Percentiles rank a stretch among this genome's conserved stretches.
phyloP scores from a whole-genome alignment of 148 eudicot genomes.

The Rhododendron henanense region DNA sequence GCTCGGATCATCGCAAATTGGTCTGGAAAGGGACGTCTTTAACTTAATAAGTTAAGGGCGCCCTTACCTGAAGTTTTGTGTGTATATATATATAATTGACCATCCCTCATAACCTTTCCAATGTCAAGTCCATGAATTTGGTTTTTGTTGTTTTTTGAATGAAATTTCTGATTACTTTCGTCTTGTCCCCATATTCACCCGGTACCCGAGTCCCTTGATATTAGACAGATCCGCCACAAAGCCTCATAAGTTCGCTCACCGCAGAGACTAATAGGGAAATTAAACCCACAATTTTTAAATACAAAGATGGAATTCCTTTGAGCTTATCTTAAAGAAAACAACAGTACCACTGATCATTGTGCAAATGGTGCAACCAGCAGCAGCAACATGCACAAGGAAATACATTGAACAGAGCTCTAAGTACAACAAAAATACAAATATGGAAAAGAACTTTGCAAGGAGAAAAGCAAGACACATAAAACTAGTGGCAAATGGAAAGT shows the following conservation, averaged over 20 bases:
- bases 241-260: not conserved
- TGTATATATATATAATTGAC: not conserved
- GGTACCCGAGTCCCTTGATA: not conserved
- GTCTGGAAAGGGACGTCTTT: too few relatives aligned
- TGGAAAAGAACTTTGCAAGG: not conserved
- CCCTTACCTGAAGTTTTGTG: too few relatives aligned
- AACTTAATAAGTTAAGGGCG: too few relatives aligned
- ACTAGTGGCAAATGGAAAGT: conserved; percentile 20
- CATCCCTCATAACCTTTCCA: not conserved
- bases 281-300: not conserved
- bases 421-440: conserved; percentile 4
- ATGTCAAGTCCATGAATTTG: not conserved
- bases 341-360: not conserved
- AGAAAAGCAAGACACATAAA: not conserved
- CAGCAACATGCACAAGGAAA: conserved; percentile 2
- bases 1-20: too few relatives aligned
- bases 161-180: not conserved
- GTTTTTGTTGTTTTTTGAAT: not conserved
- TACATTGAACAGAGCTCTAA: conserved; percentile 12
- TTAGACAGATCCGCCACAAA: not conserved
- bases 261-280: not conserved
- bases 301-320: not conserved
- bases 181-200: not conserved
- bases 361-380: conserved; percentile 6
- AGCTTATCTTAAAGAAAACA: conserved; percentile 11